Percentiles rank a stretch among this genome's conserved stretches.
Conservation (phyloP, 139 green algal genomes). For the Desmodesmus armatus region DNA sequence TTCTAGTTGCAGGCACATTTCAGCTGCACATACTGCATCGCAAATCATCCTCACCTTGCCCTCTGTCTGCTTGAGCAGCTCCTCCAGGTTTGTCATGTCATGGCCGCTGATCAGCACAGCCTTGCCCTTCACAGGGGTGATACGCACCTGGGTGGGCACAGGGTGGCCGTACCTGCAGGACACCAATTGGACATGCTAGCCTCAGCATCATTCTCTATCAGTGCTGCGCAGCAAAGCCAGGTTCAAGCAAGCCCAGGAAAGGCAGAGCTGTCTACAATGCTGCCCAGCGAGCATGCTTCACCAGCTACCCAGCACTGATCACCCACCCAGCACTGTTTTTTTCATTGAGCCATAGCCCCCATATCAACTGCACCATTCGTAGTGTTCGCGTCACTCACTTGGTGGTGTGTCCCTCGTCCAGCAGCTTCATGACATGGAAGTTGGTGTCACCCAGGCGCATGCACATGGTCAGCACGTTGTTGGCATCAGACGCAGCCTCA, state of each 20-base stretch:
- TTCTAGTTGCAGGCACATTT: too few species aligned
- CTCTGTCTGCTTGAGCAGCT: conserved; percentile 76
- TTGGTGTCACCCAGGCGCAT: conserved; percentile 70
- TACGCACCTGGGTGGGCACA: conserved; percentile 64
- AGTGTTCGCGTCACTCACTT: conserved; percentile 16
- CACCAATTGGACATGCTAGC: too few species aligned
- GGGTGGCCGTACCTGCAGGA: conserved; percentile 66
- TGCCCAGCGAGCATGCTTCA: background rate
- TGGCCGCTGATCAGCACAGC: conserved; percentile 83
- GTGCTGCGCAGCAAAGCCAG: background rate
- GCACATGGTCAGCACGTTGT: conserved; percentile 60
- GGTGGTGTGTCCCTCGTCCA: conserved; percentile 70
- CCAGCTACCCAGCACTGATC: background rate
- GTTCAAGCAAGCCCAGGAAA: too few species aligned
- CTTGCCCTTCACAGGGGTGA: conserved; percentile 77
- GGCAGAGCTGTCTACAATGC: background rate
- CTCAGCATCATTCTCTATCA: background rate
- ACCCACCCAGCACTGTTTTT: background rate
- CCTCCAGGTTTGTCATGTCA: conserved; percentile 81
- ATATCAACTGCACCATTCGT: too few species aligned
- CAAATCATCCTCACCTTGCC: conserved; percentile 62
- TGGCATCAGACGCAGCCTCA: conserved; percentile 40
- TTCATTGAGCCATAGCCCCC: background rate
- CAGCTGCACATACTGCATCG: background rate
- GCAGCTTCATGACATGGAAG: conserved; percentile 70